phyloP scores from a whole-genome alignment of 2,329 filamentous ascomycete species.

The Ilyonectria mors-panacis region DNA sequence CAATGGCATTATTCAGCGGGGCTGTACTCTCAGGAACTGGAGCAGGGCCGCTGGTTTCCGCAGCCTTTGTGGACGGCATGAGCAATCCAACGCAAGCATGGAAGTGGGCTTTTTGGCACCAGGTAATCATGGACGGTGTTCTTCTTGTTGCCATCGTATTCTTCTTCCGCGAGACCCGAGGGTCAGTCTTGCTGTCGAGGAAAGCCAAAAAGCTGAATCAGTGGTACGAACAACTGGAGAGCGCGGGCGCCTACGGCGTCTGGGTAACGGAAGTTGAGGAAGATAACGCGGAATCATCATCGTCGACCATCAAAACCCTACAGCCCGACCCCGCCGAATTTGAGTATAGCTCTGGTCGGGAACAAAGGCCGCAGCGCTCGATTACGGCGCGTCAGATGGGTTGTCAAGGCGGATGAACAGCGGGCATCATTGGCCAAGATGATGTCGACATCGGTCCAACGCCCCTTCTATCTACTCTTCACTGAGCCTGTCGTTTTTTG shows the following conservation, averaged over 20 bases:
- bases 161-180: constrained; percentile 87
- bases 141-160: constrained; percentile 74
- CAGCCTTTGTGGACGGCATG: constrained; percentile 76
- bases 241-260: constrained; percentile 69
- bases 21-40: constrained; percentile 85
- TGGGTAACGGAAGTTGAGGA: constrained; percentile 50
- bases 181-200: constrained; percentile 81
- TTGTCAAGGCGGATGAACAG: constrained; percentile 84
- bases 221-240: constrained; percentile 84
- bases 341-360: constrained; percentile 18
- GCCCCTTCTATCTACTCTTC: constrained; percentile 83
- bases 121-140: constrained; percentile 78
- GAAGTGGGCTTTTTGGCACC: constrained; percentile 93
- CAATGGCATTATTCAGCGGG: constrained; percentile 92
- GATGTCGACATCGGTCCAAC: constrained; percentile 80
- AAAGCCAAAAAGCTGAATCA: constrained; percentile 82
- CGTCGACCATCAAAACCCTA: constrained; percentile 40
- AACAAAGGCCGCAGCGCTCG: constrained; percentile 18
- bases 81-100: constrained; percentile 66
- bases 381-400: constrained; percentile 78
- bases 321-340: constrained; percentile 21
- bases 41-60: constrained; percentile 79
- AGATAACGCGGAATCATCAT: constrained; percentile 38
- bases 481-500: constrained; percentile 86
- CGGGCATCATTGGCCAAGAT: constrained; percentile 77